phyloP scores from a whole-genome alignment of 1,139 yeast genomes.

The Geotrichum europaeum region DNA sequence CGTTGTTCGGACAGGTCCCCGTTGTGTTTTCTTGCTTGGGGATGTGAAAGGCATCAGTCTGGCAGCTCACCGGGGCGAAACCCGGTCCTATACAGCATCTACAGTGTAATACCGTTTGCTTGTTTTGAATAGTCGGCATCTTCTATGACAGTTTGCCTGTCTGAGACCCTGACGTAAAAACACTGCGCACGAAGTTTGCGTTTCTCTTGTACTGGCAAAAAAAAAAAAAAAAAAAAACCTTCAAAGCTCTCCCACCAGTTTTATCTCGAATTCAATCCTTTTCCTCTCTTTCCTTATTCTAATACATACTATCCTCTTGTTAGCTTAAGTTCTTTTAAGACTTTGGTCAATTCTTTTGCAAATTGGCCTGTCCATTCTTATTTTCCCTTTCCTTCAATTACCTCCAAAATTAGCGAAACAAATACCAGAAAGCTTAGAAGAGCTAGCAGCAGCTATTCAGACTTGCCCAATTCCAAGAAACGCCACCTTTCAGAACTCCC shows the following conservation, averaged over 20 bases:
- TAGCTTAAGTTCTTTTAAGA: too few species aligned
- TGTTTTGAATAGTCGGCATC: too few species aligned
- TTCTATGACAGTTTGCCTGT: too few species aligned
- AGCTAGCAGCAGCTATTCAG: not conserved
- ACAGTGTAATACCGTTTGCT: too few species aligned
- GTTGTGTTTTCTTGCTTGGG: too few species aligned
- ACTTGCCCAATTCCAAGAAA: not conserved
- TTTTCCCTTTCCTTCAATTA: not conserved
- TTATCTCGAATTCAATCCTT: not conserved
- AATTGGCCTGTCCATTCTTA: not conserved
- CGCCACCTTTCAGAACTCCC: constrained; percentile 3
- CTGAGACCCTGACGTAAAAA: too few species aligned
- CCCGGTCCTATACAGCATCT: too few species aligned
- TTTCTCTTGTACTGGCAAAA: not conserved
- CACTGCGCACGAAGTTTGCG: not conserved
- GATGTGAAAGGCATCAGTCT: too few species aligned
- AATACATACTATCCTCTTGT: too few species aligned
- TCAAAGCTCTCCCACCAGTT: not conserved
- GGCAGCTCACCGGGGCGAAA: too few species aligned
- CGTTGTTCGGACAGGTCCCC: too few species aligned
- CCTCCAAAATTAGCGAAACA: not conserved
- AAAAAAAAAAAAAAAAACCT: too few species aligned
- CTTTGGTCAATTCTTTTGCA: not conserved
- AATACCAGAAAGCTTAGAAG: not conserved
- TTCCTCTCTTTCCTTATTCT: not conserved